These are phyloP conservation scores for Strobilomyces dryophilus DNA, from an alignment of 768 basidiomycete species.

Conservation along the genomic window DNA sequence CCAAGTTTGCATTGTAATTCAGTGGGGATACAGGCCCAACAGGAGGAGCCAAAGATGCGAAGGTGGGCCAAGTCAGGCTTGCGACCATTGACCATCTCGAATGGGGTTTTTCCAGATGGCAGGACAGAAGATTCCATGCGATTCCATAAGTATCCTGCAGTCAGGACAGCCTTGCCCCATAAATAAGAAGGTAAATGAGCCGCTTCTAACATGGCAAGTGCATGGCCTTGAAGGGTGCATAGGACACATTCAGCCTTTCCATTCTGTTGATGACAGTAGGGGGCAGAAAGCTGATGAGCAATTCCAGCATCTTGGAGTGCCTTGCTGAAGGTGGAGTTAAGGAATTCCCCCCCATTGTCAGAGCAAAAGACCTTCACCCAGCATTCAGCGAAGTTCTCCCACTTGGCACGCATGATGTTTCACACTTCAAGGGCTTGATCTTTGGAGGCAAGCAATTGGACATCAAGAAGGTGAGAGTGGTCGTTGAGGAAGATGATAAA, in stretches of 20 bases:
- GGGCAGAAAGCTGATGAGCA: too few relatives aligned
- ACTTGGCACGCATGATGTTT: background rate
- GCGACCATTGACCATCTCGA: too few relatives aligned
- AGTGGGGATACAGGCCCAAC: background rate
- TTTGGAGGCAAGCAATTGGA: background rate
- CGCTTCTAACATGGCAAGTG: background rate
- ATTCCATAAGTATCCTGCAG: background rate
- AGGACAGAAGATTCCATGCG: background rate
- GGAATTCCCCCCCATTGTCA: conserved; percentile 5
- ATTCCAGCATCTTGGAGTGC: background rate
- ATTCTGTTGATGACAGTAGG: too few relatives aligned
- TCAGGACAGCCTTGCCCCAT: background rate
- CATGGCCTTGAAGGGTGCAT: background rate
- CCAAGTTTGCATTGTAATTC: background rate
- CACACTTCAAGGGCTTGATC: conserved; percentile 1
- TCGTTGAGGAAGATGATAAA: background rate
- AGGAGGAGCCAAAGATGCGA: background rate
- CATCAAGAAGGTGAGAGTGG: background rate
- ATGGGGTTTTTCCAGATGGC: background rate
- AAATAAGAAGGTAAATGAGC: background rate
- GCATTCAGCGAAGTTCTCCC: background rate
- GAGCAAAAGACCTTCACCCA: background rate
- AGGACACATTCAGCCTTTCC: background rate
- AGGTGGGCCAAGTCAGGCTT: background rate
- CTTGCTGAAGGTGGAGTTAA: background rate